phyloP scores from a whole-genome alignment of 2,329 filamentous ascomycete genomes.

The Keithomyces neogunnii region DNA sequence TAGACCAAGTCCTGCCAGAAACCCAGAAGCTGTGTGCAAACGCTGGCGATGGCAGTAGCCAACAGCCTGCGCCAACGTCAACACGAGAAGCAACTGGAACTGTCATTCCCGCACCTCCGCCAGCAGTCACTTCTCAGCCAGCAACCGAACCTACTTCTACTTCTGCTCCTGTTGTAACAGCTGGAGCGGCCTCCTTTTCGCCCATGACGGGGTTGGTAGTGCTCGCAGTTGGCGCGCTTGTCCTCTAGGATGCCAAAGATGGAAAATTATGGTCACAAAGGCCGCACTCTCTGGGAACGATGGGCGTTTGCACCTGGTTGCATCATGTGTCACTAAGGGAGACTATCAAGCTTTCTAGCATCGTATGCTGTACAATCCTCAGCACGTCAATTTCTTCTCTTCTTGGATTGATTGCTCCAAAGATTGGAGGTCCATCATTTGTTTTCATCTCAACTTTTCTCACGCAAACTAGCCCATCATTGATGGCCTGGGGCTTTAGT shows the following conservation, averaged over 20 bases:
- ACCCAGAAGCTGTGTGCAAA: slow-evolving; percentile 16
- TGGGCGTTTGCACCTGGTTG: not conserved
- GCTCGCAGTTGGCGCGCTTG: not conserved
- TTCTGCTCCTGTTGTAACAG: slow-evolving; percentile 2
- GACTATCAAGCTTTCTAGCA: too few relatives aligned
- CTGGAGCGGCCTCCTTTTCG: not conserved
- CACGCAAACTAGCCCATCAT: too few relatives aligned
- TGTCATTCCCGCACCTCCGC: not conserved
- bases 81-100: not conserved
- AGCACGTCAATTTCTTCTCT: too few relatives aligned
- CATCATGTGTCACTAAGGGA: too few relatives aligned
- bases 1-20: slow-evolving; percentile 23
- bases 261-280: not conserved
- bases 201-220: not conserved
- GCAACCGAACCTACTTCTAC: not conserved
- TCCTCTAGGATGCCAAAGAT: not conserved
- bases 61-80: not conserved
- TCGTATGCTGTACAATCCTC: too few relatives aligned
- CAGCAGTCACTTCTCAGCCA: not conserved
- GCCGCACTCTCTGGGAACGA: too few relatives aligned
- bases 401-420: too few relatives aligned
- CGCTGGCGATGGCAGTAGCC: slow-evolving; percentile 1
- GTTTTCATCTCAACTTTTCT: too few relatives aligned
- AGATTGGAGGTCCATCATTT: too few relatives aligned
- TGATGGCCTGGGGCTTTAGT: too few relatives aligned